Conservation (phyloP, 129 eudicot genomes). For the Pulicaria dysenterica region DNA sequence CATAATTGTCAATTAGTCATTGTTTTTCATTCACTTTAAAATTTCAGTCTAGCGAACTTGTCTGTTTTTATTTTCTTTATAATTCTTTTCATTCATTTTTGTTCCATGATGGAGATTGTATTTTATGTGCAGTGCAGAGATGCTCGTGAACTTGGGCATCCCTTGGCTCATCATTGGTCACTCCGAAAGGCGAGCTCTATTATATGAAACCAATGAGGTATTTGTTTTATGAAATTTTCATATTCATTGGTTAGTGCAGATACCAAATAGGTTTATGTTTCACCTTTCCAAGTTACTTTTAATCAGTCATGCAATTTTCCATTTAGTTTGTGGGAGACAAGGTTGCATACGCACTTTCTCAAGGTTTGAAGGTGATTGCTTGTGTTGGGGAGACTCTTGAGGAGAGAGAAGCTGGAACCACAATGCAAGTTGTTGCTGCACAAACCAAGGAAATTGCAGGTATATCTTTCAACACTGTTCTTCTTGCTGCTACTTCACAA, state of each 20-base stretch:
- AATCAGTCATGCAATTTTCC: background rate
- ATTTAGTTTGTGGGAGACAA: constrained; percentile 66
- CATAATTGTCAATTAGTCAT: too few species aligned
- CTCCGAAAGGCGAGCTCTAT: constrained; percentile 60
- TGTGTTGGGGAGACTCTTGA: constrained; percentile 76
- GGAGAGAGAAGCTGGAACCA: constrained; percentile 62
- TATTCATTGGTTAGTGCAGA: background rate
- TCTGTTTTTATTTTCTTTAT: too few species aligned
- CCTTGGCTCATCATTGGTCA: constrained; percentile 82
- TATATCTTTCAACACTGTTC: constrained; percentile 8
- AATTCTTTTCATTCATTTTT: too few species aligned
- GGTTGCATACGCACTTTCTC: constrained; percentile 64
- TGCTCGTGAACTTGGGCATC: constrained; percentile 59
- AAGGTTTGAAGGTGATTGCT: constrained; percentile 69
- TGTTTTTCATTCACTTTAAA: too few species aligned
- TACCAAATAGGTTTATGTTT: background rate
- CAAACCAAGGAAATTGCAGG: constrained; percentile 83
- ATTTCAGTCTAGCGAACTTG: too few species aligned
- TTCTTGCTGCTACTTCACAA: too few species aligned
- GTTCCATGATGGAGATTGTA: too few species aligned
- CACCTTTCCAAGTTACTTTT: background rate
- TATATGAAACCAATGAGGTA: constrained; percentile 61
- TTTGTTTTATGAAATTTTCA: background rate
- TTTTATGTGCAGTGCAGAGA: constrained; percentile 53
- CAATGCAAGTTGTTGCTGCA: constrained; percentile 65